Evolutionary conservation across 1,284 basidiomycete genomes (phyloP), one percentile per base, ranked within the genome.

Genomic region (Microbotryum violaceum): DNA sequence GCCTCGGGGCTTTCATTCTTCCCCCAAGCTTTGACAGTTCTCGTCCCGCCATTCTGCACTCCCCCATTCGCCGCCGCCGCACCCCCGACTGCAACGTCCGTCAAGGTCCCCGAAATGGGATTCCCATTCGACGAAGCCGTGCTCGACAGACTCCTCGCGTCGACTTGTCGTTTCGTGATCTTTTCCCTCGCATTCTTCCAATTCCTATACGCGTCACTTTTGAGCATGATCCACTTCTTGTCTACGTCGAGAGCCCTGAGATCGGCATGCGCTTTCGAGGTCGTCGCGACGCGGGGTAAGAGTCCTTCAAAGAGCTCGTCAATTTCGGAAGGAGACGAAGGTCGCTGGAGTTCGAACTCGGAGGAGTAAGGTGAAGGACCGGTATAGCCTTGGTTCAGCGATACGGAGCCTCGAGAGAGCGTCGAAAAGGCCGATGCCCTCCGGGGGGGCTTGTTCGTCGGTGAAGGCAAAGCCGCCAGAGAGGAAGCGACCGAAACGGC

Each of bases 161-260:
- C 63, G 57, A 59, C 63, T 7, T 57, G 48, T 8, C 63, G 54
- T 42, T 42, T 42, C 16, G 65, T 63, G 29, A 61, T 20, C 44
- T 62, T 62, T 44, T 69, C 66, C 23, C 65, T 52, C 51, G 59
- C 61, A 1, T 33, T 84, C 70, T 83, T 85, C 84, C 86, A 91
- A 49, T 87, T 83, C 61, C 87, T 81, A 59, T 87, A 85, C 70
- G 88, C 86, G 70, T 90, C 87, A 67, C 85, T 90, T 74, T 88
- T 84, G 12, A 97, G 88, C 72, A 97, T 84, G 65, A 82, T 81
- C 93, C 93, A 97, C 76, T 97, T 97, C 74, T 91, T 91, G 55
- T 92, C 88, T 33, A 87, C 80, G 1, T 83, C 73, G 31, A 92
- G 77, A 51, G 79, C 78, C 1, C 82, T 81, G 49, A 86, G 74